Percentiles rank a stretch among this genome's conserved stretches.
Evolutionary conservation across 192 early-diverging fungal genomes (phyloP).

Genomic region (Nowakowskiella sp.): DNA sequence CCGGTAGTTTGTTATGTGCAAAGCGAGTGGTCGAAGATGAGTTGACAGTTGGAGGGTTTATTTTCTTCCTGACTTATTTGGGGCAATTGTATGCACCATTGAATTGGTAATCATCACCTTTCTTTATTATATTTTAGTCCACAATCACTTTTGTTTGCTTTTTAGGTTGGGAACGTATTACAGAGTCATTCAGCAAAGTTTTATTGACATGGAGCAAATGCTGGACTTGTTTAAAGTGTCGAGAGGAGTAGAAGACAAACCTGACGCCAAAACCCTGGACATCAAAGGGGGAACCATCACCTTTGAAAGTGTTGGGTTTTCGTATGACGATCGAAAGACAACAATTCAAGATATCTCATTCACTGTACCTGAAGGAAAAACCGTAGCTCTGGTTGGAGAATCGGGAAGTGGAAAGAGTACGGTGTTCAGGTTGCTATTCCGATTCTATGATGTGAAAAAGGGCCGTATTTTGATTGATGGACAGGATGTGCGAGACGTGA

Average conservation of each 20-base stretch:
- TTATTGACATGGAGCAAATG: slow-evolving; percentile 95
- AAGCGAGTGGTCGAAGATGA: slow-evolving; percentile 64
- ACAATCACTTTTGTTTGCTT: slow-evolving; percentile 24
- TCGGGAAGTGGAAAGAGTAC: not conserved
- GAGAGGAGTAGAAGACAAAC: slow-evolving; percentile 54
- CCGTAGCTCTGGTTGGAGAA: slow-evolving; percentile 28
- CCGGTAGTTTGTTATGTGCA: slow-evolving; percentile 76
- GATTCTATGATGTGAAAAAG: slow-evolving; percentile 77
- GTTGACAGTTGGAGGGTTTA: slow-evolving; percentile 76
- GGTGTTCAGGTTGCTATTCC: slow-evolving; percentile 71
- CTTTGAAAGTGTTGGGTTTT: slow-evolving; percentile 68
- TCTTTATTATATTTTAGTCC: slow-evolving; percentile 16
- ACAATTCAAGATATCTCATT: slow-evolving; percentile 68
- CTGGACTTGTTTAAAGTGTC: slow-evolving; percentile 68
- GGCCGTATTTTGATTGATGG: slow-evolving; percentile 87
- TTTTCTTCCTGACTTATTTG: slow-evolving; percentile 80
- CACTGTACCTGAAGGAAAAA: slow-evolving; percentile 57
- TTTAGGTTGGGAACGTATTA: slow-evolving; percentile 93
- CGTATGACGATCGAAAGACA: slow-evolving; percentile 62
- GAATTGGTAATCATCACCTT: slow-evolving; percentile 33
- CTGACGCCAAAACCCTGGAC: slow-evolving; percentile 49
- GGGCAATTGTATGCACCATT: slow-evolving; percentile 85
- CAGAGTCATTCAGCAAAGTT: slow-evolving; percentile 77
- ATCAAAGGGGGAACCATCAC: slow-evolving; percentile 50
- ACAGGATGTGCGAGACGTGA: slow-evolving; percentile 60